A percentile compares a stretch with the other conserved stretches of the same genome.
These are phyloP conservation scores for Fonsecaea multimorphosa DNA, from an alignment of 2,329 filamentous ascomycete species.

Conservation along the genomic window DNA sequence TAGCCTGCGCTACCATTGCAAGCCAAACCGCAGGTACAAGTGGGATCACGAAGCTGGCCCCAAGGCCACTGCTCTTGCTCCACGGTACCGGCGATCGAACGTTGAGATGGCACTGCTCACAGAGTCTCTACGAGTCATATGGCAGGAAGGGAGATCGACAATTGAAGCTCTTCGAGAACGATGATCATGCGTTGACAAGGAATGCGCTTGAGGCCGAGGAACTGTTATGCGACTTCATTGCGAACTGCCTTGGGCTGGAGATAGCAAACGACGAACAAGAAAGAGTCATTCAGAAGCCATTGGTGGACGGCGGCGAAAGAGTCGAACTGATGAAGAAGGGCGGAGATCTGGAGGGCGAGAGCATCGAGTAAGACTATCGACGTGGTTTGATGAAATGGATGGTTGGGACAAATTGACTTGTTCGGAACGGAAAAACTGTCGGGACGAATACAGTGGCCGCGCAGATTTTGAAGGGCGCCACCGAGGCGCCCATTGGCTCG, in stretches of 20 bases:
- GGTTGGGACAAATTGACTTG: not conserved
- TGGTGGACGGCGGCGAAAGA: slow-evolving; percentile 38
- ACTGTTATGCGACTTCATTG: slow-evolving; percentile 50
- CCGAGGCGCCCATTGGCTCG: not conserved
- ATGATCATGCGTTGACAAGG: slow-evolving; percentile 51
- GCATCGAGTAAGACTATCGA: slow-evolving; percentile 21
- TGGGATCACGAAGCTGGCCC: slow-evolving; percentile 17
- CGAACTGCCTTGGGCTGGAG: slow-evolving; percentile 39
- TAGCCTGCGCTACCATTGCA: slow-evolving; percentile 50
- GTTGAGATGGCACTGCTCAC: slow-evolving; percentile 45
- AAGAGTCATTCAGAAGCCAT: slow-evolving; percentile 34
- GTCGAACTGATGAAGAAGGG: slow-evolving; percentile 45
- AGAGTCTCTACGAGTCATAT: slow-evolving; percentile 48
- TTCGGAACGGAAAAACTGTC: slow-evolving; percentile 27
- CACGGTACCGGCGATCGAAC: slow-evolving; percentile 50
- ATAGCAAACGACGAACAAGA: slow-evolving; percentile 25
- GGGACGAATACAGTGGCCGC: slow-evolving; percentile 5
- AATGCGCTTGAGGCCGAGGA: slow-evolving; percentile 48
- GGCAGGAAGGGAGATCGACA: slow-evolving; percentile 43
- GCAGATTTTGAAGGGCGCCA: not conserved
- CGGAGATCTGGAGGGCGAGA: slow-evolving; percentile 48
- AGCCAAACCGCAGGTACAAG: slow-evolving; percentile 48
- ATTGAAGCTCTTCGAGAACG: slow-evolving; percentile 49
- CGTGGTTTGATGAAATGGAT: no score
- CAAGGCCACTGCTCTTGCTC: slow-evolving; percentile 46